Evolutionary conservation across 176 grass and related monocot species (phyloP), one percentile per base, ranked within the genome.

Genomic region (Typha latifolia): DNA sequence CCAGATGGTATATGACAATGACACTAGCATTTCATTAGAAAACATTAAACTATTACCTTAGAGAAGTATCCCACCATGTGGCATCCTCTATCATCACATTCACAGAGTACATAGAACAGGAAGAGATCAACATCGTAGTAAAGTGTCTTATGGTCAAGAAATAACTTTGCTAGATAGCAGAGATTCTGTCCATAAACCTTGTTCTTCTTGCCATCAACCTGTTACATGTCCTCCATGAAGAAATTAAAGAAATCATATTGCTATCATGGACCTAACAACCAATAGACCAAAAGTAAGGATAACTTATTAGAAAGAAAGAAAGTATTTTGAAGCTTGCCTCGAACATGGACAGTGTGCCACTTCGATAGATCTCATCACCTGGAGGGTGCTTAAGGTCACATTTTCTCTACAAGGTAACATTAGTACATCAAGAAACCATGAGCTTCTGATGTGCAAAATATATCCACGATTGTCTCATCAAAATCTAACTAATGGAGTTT

Each of bases 21-120:
- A 3, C 3, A 29, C 27, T 62, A 29, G 16, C 18, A 32, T 68
- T 21, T 19, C 29, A 2, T 16, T 63, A 76, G 3, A 73, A 12
- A 77, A 74, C 24, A 14, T 10, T 23, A 24, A 21, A 57, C 47
- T 34, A 66, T 77, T 82, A 96, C 91, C 91, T 99, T 99, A 31
- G 95, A 99, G 71, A 99, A 99, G 71, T 99, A 99, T 51, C 95
- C 95, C 55, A 99, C 95, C 86, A 99, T 99, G 81, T 99, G 95
- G 67, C 95, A 99, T 34, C 95, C 95, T 62, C 95, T 85, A 66
- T 99, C 95, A 74, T 99, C 95, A 83, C 95, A 99, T 78, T 99
- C 95, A 61, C 95, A 99, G 13, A 94, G 89, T 61, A 99, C 74
- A 81, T 99, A 99, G 67, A 99, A 99, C 56, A 99, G 85, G 57